A percentile compares a stretch with the other conserved stretches of the same genome.
phyloP scores from a whole-genome alignment of 805 yeast species.

The Torulaspora franciscae region DNA sequence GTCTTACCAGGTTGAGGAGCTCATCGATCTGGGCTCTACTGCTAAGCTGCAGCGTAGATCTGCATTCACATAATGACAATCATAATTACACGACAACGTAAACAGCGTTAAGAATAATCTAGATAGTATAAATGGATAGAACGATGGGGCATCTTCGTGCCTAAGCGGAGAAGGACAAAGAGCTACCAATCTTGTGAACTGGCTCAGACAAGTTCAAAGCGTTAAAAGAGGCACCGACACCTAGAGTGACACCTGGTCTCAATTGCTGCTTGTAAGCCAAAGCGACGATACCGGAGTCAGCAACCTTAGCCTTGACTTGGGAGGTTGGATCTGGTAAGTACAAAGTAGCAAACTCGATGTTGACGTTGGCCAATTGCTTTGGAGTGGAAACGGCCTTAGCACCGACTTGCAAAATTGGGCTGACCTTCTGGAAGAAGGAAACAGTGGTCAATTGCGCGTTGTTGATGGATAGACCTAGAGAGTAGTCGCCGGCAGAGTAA shows the following conservation, averaged over 20 bases:
- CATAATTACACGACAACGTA: conserved; percentile 2
- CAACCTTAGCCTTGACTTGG: conserved; percentile 93
- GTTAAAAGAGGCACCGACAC: conserved; percentile 95
- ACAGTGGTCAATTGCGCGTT: conserved; percentile 88
- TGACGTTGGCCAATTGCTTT: conserved; percentile 64
- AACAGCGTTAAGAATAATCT: conserved; percentile 5
- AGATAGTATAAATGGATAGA: not conserved
- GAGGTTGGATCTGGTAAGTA: conserved; percentile 83
- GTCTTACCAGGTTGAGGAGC: too few species aligned
- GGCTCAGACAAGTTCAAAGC: conserved; percentile 93
- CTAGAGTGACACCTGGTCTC: conserved; percentile 94
- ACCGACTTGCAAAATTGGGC: conserved; percentile 91
- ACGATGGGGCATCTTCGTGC: conserved; percentile 1
- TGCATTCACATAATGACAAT: not conserved
- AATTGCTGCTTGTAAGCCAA: conserved; percentile 90
- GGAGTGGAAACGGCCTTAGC: conserved; percentile 97
- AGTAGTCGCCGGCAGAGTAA: conserved; percentile 82
- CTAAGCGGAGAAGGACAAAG: conserved; percentile 88
- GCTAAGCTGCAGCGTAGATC: too few species aligned
- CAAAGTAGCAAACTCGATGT: conserved; percentile 93
- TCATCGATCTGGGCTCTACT: not conserved
- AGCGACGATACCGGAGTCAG: conserved; percentile 93
- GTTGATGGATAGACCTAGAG: conserved; percentile 65
- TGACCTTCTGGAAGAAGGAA: conserved; percentile 94
- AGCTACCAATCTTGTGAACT: conserved; percentile 96